phyloP scores from a whole-genome alignment of 371 early-diverging fungal genomes.

The Rhizomucor pusillus region DNA sequence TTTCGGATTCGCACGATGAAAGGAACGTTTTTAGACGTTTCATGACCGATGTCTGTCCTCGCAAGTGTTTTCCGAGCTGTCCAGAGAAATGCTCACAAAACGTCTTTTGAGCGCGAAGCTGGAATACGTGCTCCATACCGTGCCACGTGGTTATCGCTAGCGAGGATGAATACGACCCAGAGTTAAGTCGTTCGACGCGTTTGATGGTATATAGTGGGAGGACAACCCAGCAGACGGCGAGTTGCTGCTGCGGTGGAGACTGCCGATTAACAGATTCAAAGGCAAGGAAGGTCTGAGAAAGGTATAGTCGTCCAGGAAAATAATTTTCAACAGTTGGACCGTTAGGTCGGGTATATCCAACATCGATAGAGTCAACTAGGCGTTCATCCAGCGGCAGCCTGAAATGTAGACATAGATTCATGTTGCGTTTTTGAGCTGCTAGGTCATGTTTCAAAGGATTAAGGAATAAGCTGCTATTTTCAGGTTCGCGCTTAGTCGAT shows the following conservation, averaged over 20 bases:
- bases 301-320: conserved; percentile 66
- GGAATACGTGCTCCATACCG: conserved; percentile 57
- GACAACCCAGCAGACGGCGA: conserved; percentile 62
- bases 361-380: conserved; percentile 54
- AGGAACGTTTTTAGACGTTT: conserved; percentile 80
- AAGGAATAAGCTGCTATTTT: conserved; percentile 23
- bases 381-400: conserved; percentile 65
- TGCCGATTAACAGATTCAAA: conserved; percentile 67
- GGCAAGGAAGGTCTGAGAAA: conserved; percentile 81
- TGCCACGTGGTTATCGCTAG: conserved; percentile 59
- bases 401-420: conserved; percentile 68
- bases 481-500: conserved; percentile 26
- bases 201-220: conserved; percentile 89
- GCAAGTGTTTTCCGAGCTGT: conserved; percentile 44
- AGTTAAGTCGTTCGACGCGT: conserved; percentile 81
- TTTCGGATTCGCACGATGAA: conserved; percentile 73
- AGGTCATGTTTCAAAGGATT: conserved; percentile 55
- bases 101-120: conserved; percentile 52
- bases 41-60: conserved; percentile 62
- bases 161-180: conserved; percentile 34
- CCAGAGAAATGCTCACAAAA: conserved; percentile 57
- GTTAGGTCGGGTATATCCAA: conserved; percentile 41
- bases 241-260: conserved; percentile 41
- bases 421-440: conserved; percentile 76
- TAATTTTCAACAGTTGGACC: conserved; percentile 10